Evolutionary conservation across 1,139 yeast genomes (phyloP).

Genomic region (Debaryomyces fabryi): DNA sequence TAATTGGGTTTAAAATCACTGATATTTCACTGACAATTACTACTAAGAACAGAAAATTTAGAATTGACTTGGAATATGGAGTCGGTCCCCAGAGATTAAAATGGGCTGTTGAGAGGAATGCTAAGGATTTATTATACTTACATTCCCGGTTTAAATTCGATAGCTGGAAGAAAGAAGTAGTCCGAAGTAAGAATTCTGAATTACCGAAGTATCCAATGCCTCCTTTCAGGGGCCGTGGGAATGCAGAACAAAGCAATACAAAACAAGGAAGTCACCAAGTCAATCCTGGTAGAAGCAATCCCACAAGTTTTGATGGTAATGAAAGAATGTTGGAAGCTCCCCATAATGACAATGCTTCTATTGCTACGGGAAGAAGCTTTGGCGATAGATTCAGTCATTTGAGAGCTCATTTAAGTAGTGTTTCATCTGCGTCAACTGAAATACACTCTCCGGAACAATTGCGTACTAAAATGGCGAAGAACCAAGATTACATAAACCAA

Average conservation of each 20-base stretch:
- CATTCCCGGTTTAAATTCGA: conserved; percentile 68
- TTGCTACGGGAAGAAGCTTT: conserved; percentile 23
- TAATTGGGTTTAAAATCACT: conserved; percentile 66
- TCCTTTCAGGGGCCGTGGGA: conserved; percentile 16
- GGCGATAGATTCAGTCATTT: conserved; percentile 31
- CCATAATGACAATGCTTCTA: conserved; percentile 18
- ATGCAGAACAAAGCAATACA: conserved; percentile 5
- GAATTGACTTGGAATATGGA: conserved; percentile 83
- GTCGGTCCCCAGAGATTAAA: conserved; percentile 75
- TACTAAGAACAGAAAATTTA: conserved; percentile 57
- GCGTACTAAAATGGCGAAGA: conserved; percentile 26
- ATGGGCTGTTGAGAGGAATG: conserved; percentile 79
- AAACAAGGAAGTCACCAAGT: not conserved
- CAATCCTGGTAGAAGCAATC: not conserved
- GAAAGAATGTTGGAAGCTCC: not conserved
- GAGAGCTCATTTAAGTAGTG: conserved; percentile 34
- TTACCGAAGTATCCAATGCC: conserved; percentile 38
- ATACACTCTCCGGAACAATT: conserved; percentile 37
- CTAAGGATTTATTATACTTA: conserved; percentile 68
- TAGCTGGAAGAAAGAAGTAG: conserved; percentile 39
- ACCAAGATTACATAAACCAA: conserved; percentile 41
- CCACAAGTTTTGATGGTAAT: not conserved
- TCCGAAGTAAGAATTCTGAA: conserved; percentile 28
- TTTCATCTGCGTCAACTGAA: conserved; percentile 29
- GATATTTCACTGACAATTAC: conserved; percentile 48